Base-by-base conservation (phyloP, 1,284 basidiomycete species). In the Malassezia arunalokei region DNA sequence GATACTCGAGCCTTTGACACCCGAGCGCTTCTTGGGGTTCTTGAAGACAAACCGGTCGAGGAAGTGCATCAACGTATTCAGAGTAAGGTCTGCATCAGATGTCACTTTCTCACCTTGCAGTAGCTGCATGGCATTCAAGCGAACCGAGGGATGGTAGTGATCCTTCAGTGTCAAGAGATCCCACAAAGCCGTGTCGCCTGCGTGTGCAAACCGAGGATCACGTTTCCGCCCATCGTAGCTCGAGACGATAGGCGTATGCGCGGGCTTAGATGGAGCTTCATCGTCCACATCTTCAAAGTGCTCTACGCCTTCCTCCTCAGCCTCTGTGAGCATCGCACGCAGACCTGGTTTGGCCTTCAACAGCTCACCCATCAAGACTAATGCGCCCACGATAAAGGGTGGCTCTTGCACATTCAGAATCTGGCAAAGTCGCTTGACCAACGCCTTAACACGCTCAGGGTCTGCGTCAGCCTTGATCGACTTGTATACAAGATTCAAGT, bases 401-500 rank as follows among this genome's bases (percentile, higher is more conserved):
- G 85, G 81, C 38, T 87, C 84, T 37, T 87, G 76, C 80, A 73
- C 77, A 3, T 78, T 81, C 33, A 96, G 76, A 41, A 91, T 78
- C 75, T 98, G 92, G 28, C 91, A 78, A 44, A 95, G 82, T 47
- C 94, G 78, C 71, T 87, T 83, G 39, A 95, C 80, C 54, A 96
- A 83, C 0, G 89, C 87, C 73, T 83, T 83, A 8, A 86, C 80
- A 15, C 89, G 79, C 53, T 80, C 80, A 0, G 74, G 60, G 47
- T 81, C 82, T 9, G 74, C 73, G 67, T 95, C 92, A 3, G 79
- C 79, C 74, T 94, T 94, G 63, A 96, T 76, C 14, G 87, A 84
- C 71, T 89, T 92, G 81, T 94, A 92, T 17, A 96, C 75, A 17
- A 99, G 76, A 73, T 98, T 98, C 60, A 99, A 80, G 74, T 95